Base-by-base conservation (phyloP, 345 rosid species). In the Garcia nutans region DNA sequence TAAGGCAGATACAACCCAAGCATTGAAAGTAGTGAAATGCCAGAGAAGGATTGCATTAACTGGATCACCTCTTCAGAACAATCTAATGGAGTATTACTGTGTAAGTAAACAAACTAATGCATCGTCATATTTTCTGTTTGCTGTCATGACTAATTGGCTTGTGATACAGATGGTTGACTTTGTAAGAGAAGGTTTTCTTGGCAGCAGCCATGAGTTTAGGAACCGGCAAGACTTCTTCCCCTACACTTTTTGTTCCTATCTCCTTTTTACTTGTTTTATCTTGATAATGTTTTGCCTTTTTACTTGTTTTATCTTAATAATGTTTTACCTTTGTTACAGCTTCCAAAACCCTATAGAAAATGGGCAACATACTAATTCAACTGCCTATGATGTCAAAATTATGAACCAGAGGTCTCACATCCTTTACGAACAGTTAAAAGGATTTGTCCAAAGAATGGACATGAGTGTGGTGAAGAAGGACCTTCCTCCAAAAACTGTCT, bases 391-490 rank as follows among this genome's bases (percentile, higher is more conserved):
- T 78, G 99, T 96, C 49, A 96, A 93, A 86, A 96, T 96, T 74
- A 96, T 96, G 99, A 96, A 93, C 83, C 98, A 92, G 82, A 90
- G 99, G 82, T 96, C 98, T 66, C 99, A 96, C 82, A 96, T 96
- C 84, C 93, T 96, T 66, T 96, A 93, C 79, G 97, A 93, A 78
- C 91, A 96, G 70, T 80, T 96, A 79, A 96, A 96, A 89, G 99
- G 99, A 82, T 96, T 93, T 84, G 98, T 93, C 73, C 99, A 96
- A 81, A 92, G 99, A 80, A 93, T 93, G 99, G 99, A 96, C 87
- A 96, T 89, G 98, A 92, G 86, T 75, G 98, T 96, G 71, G 99
- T 83, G 88, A 93, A 96, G 81, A 90, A 91, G 79, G 99, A 96
- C 84, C 82, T 96, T 88, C 99, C 99, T 26, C 98, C 99, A 57